These are phyloP conservation scores for Globisporangium megalacanthum DNA, from an alignment of 352 stramenopile species.

Conservation along the genomic window DNA sequence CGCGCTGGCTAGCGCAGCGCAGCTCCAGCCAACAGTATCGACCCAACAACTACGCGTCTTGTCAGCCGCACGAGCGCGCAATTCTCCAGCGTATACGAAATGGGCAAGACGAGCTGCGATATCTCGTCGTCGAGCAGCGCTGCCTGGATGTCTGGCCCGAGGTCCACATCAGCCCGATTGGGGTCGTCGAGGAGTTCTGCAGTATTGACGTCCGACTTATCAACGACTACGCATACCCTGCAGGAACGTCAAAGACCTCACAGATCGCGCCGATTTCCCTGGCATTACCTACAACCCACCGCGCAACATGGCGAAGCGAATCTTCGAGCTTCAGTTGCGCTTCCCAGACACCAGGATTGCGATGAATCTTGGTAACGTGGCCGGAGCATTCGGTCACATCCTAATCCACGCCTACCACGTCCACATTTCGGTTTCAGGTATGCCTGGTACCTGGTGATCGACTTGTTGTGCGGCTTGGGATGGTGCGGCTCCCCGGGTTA, in stretches of 20 bases:
- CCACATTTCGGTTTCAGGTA: neutral
- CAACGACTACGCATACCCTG: neutral
- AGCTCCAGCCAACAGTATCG: no score
- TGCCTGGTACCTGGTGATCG: slow-evolving; percentile 13
- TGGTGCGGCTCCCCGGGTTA: slow-evolving; percentile 15
- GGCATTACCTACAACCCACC: neutral
- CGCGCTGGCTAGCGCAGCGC: no score
- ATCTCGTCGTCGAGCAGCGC: neutral
- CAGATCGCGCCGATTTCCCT: neutral
- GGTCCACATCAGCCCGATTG: neutral
- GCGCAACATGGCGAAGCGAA: neutral
- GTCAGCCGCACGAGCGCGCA: no score
- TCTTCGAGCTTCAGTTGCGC: neutral
- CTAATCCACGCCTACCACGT: neutral
- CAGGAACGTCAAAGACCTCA: neutral
- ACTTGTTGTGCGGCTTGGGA: slow-evolving; percentile 15
- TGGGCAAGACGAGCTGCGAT: no score
- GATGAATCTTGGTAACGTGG: slow-evolving; percentile 23
- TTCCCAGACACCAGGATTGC: slow-evolving; percentile 1
- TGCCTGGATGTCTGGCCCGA: neutral
- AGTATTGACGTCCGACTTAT: neutral
- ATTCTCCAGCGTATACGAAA: no score
- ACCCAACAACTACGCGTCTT: no score
- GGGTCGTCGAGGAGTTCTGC: neutral
- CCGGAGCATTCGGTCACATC: neutral